Conservation (phyloP, 2,329 filamentous ascomycete genomes). For the Pseudogymnoascus sp. region DNA sequence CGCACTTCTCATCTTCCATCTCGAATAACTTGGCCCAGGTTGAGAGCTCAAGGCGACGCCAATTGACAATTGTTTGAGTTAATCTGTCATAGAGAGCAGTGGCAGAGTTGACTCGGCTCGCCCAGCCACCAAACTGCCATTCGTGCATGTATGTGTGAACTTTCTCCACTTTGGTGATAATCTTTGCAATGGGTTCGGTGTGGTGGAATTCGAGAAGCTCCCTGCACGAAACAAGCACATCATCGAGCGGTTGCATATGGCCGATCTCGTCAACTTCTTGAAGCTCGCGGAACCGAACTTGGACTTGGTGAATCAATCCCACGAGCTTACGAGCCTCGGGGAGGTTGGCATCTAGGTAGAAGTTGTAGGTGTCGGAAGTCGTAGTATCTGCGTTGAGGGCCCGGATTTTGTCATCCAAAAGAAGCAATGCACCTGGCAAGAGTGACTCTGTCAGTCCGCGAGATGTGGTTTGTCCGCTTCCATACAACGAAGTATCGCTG, state of each 20-base stretch:
- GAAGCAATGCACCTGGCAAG: conserved; percentile 58
- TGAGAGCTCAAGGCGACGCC: conserved; percentile 83
- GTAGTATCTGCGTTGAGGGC: conserved; percentile 34
- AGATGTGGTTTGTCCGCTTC: conserved; percentile 17
- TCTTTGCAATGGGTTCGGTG: conserved; percentile 74
- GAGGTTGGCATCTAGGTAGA: conserved; percentile 78
- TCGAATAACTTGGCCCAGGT: conserved; percentile 90
- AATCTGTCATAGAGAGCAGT: conserved; percentile 64
- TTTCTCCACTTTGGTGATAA: conserved; percentile 80
- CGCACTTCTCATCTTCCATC: conserved; percentile 67
- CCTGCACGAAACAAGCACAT: conserved; percentile 68
- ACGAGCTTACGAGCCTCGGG: conserved; percentile 68
- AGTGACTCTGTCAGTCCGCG: conserved; percentile 42
- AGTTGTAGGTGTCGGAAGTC: conserved; percentile 59
- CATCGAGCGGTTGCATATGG: conserved; percentile 67
- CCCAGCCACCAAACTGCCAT: conserved; percentile 83
- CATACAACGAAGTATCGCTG: conserved; percentile 11
- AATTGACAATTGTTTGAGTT: conserved; percentile 73
- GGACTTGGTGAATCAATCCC: conserved; percentile 58
- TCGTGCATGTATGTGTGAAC: conserved; percentile 79
- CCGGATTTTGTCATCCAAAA: conserved; percentile 53
- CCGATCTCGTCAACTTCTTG: conserved; percentile 56
- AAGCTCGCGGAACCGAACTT: conserved; percentile 64
- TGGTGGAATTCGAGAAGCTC: conserved; percentile 69
- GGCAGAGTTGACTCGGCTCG: conserved; percentile 69